Evolutionary conservation across 1,284 basidiomycete species (phyloP).

Genomic region (Ustanciosporium gigantosporum): DNA sequence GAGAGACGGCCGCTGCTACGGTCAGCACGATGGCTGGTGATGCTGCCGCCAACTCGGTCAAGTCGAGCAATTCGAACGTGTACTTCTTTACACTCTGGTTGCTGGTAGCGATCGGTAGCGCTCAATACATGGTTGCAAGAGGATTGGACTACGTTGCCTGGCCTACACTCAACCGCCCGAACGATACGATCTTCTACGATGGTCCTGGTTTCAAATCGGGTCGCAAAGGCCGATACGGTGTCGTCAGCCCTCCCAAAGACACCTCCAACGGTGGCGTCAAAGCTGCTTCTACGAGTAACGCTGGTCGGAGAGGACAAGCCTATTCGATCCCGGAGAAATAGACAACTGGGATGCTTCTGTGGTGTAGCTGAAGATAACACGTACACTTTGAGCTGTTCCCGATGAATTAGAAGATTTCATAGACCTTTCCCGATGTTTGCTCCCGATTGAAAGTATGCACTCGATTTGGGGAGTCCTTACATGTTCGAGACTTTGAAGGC

Average conservation of each 20-base stretch:
- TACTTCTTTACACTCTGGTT: conserved; percentile 44
- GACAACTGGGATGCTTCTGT: too few relatives aligned
- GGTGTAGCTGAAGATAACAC: too few relatives aligned
- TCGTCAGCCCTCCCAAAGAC: conserved; percentile 23
- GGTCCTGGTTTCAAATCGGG: conserved; percentile 56
- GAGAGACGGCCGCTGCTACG: conserved; percentile 17
- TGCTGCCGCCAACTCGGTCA: conserved; percentile 4
- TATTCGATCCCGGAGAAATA: conserved; percentile 5
- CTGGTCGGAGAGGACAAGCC: conserved; percentile 26
- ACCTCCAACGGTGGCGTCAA: conserved; percentile 1
- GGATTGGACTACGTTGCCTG: conserved; percentile 58
- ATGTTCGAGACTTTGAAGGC: too few relatives aligned
- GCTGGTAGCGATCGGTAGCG: conserved; percentile 22
- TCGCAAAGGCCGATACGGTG: conserved; percentile 38
- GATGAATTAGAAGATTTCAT: too few relatives aligned
- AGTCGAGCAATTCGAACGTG: conserved; percentile 5
- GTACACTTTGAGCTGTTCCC: too few relatives aligned
- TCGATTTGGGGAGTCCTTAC: too few relatives aligned
- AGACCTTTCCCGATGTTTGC: too few relatives aligned
- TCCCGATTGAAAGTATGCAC: too few relatives aligned
- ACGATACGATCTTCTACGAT: conserved; percentile 53
- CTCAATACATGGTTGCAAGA: conserved; percentile 49
- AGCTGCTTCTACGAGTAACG: conserved; percentile 1
- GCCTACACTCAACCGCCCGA: conserved; percentile 56
- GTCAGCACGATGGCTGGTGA: conserved; percentile 5